These are phyloP conservation scores for Acer campestre DNA, from an alignment of 345 rosid genomes.

Conservation along the genomic window DNA sequence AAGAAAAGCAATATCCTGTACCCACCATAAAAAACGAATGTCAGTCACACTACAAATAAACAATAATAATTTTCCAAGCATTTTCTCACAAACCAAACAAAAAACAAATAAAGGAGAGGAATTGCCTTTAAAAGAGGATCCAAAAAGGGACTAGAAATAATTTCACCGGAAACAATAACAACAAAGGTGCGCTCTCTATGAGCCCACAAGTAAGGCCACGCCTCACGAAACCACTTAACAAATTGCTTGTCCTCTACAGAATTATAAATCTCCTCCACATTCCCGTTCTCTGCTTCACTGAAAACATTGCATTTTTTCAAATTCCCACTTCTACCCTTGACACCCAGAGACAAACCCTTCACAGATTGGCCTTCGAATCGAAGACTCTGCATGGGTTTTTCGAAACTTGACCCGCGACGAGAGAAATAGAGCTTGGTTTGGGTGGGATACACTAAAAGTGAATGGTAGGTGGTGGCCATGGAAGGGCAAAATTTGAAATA, in stretches of 20 bases:
- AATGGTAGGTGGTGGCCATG: slow-evolving; percentile 8
- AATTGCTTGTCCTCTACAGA: slow-evolving; percentile 64
- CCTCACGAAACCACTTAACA: slow-evolving; percentile 97
- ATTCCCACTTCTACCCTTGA: neutral
- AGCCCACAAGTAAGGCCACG: slow-evolving; percentile 96
- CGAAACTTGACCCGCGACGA: neutral
- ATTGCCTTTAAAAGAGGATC: slow-evolving; percentile 76
- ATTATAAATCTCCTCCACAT: slow-evolving; percentile 34
- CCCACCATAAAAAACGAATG: neutral
- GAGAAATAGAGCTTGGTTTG: neutral
- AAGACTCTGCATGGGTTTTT: slow-evolving; percentile 8
- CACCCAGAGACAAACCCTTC: neutral
- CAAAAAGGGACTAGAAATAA: slow-evolving; percentile 54
- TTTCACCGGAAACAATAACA: slow-evolving; percentile 70
- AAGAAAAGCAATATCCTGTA: slow-evolving; percentile 90
- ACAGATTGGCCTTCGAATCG: neutral
- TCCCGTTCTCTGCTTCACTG: slow-evolving; percentile 35
- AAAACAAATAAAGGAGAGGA: neutral
- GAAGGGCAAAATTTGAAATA: slow-evolving; percentile 3
- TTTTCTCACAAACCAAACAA: neutral
- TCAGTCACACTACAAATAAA: slow-evolving; percentile 2
- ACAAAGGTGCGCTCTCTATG: slow-evolving; percentile 80
- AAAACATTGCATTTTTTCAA: slow-evolving; percentile 35
- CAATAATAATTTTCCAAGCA: neutral
- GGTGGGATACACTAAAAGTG: neutral